phyloP scores from a whole-genome alignment of 768 basidiomycete genomes.

The Amanita polypyramis region DNA sequence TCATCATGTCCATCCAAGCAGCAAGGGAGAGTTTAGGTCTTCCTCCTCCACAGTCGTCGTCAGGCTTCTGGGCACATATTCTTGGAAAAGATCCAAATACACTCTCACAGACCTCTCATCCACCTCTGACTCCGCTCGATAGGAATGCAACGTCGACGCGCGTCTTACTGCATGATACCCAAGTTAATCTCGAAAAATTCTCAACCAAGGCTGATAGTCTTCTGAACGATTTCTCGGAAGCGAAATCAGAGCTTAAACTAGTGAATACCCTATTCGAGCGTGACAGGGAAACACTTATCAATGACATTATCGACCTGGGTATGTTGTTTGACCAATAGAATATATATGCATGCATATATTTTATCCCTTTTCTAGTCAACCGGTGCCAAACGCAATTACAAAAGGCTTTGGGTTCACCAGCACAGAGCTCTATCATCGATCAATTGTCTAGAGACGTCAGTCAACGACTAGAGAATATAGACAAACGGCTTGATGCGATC shows the following conservation, averaged over 20 bases:
- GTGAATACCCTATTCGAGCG: slow-evolving; percentile 49
- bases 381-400: slow-evolving; percentile 54
- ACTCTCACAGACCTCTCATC: slow-evolving; percentile 16
- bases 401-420: slow-evolving; percentile 44
- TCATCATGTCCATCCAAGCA: slow-evolving; percentile 1
- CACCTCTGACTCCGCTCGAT: slow-evolving; percentile 46
- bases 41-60: slow-evolving; percentile 21
- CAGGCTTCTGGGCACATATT: slow-evolving; percentile 48
- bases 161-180: slow-evolving; percentile 64
- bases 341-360: slow-evolving; percentile 2
- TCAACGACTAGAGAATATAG: slow-evolving; percentile 32
- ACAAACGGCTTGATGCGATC: slow-evolving; percentile 47
- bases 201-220: slow-evolving; percentile 45
- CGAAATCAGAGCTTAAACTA: slow-evolving; percentile 40
- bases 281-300: slow-evolving; percentile 44
- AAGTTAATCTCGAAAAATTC: slow-evolving; percentile 60
- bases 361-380: slow-evolving; percentile 32
- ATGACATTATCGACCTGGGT: slow-evolving; percentile 50
- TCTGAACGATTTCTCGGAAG: slow-evolving; percentile 36
- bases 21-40: slow-evolving; percentile 6
- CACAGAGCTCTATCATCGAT: slow-evolving; percentile 33
- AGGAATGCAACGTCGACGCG: slow-evolving; percentile 62
- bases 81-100: slow-evolving; percentile 26
- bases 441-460: slow-evolving; percentile 30
- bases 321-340: slow-evolving; percentile 15